These are phyloP conservation scores for Gliomastix tumulicola DNA, from an alignment of 2,329 filamentous ascomycete species.

Conservation along the genomic window DNA sequence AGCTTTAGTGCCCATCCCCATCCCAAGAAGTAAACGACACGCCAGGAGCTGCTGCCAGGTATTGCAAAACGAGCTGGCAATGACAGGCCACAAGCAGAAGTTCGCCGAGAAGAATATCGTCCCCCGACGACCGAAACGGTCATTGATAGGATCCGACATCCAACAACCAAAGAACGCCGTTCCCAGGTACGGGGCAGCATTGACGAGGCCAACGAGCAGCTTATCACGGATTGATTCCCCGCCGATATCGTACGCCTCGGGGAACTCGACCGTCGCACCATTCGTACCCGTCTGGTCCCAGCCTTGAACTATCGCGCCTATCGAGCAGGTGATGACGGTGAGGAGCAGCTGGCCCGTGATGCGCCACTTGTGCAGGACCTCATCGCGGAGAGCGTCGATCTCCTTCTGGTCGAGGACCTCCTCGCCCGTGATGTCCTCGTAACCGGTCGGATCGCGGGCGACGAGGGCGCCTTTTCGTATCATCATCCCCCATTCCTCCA, in stretches of 20 bases:
- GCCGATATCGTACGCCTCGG: slow-evolving; percentile 38
- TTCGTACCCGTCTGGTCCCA: slow-evolving; percentile 63
- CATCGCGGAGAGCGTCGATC: slow-evolving; percentile 50
- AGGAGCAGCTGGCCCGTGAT: slow-evolving; percentile 56
- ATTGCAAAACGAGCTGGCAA: slow-evolving; percentile 65
- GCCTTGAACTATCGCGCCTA: slow-evolving; percentile 63
- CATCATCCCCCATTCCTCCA: slow-evolving; percentile 49
- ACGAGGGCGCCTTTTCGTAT: slow-evolving; percentile 66
- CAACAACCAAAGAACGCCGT: slow-evolving; percentile 50
- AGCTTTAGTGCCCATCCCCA: slow-evolving; percentile 71
- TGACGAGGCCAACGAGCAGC: slow-evolving; percentile 60
- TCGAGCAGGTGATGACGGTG: slow-evolving; percentile 61
- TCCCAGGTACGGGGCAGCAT: slow-evolving; percentile 46
- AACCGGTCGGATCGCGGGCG: slow-evolving; percentile 60
- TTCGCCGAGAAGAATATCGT: slow-evolving; percentile 68
- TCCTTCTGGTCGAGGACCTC: slow-evolving; percentile 53
- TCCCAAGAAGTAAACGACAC: slow-evolving; percentile 65
- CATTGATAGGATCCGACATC: slow-evolving; percentile 57
- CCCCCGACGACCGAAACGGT: slow-evolving; percentile 34
- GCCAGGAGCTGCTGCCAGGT: slow-evolving; percentile 67
- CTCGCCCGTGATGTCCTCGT: slow-evolving; percentile 50
- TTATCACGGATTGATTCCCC: slow-evolving; percentile 24
- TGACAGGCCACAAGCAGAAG: slow-evolving; percentile 62
- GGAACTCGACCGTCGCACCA: slow-evolving; percentile 57
- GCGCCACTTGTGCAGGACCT: slow-evolving; percentile 62